phyloP scores from a whole-genome alignment of 768 basidiomycete species.

The Tubosaeta brunneosetosa region DNA sequence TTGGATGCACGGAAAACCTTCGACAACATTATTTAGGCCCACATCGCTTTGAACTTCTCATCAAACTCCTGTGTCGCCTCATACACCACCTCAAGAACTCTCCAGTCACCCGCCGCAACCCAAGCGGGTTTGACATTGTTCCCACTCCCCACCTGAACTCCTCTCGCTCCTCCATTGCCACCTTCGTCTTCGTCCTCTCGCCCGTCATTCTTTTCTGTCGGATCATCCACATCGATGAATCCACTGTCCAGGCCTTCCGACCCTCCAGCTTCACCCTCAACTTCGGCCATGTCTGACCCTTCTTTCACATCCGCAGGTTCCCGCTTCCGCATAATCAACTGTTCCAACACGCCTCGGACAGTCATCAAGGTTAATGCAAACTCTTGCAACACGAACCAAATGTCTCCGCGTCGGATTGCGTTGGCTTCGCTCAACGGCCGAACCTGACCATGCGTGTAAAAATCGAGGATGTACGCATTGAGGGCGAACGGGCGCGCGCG shows the following conservation, averaged over 20 bases:
- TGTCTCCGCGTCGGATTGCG: constrained; percentile 53
- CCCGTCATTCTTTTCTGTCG: constrained; percentile 21
- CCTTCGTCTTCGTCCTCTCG: constrained; percentile 16
- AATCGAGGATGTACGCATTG: constrained; percentile 67
- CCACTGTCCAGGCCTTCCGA: constrained; percentile 31
- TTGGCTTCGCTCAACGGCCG: constrained; percentile 47
- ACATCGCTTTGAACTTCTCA: constrained; percentile 58
- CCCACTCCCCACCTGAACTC: background rate
- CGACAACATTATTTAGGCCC: constrained; percentile 38
- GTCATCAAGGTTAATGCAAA: constrained; percentile 49
- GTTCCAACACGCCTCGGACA: constrained; percentile 47
- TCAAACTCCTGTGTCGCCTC: constrained; percentile 46
- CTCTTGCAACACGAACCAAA: constrained; percentile 64
- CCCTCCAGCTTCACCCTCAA: constrained; percentile 6
- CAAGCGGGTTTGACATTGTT: constrained; percentile 30
- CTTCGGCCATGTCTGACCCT: constrained; percentile 14
- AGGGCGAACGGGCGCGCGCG: constrained; percentile 29
- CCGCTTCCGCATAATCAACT: constrained; percentile 35
- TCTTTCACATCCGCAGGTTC: constrained; percentile 8
- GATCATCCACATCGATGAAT: constrained; percentile 26
- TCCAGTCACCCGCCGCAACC: constrained; percentile 48
- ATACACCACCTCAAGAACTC: constrained; percentile 47
- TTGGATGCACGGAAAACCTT: too few relatives aligned
- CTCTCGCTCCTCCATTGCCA: constrained; percentile 16
- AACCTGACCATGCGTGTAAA: constrained; percentile 61